These are phyloP conservation scores for Solanum tarapatanum DNA, from an alignment of 257 asterid species.

Conservation along the genomic window DNA sequence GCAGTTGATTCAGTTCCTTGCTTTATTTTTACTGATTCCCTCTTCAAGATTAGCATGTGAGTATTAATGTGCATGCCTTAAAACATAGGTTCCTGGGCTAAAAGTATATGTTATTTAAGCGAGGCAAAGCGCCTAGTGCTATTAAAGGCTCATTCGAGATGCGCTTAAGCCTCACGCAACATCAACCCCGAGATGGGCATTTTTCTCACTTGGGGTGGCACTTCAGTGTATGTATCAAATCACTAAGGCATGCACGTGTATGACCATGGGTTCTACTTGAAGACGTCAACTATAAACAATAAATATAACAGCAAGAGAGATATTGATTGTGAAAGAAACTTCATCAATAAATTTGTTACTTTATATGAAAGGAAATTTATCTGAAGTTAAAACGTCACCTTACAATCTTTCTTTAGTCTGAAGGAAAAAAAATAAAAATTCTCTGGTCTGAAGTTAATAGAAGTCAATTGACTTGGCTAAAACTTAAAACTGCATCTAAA, in stretches of 20 bases:
- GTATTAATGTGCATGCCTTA: neutral
- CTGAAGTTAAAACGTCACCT: neutral
- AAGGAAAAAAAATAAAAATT: neutral
- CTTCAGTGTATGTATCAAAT: neutral
- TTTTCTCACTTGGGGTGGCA: neutral
- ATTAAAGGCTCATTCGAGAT: neutral
- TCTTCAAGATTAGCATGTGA: neutral
- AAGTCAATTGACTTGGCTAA: neutral
- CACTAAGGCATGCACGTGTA: neutral
- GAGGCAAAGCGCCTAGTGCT: neutral
- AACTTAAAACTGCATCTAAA: neutral
- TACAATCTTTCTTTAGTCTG: neutral
- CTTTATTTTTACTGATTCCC: neutral
- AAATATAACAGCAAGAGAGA: neutral
- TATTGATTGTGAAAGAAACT: neutral
- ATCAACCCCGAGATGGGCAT: neutral
- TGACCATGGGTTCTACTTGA: neutral
- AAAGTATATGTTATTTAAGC: neutral
- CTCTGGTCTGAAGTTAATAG: neutral
- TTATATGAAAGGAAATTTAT: neutral
- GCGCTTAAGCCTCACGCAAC: neutral
- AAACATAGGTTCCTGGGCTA: neutral
- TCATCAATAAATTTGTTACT: neutral
- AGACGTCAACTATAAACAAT: neutral
- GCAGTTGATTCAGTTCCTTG: neutral